Evolutionary conservation across 176 grass and related monocot genomes (phyloP).

Genomic region (Neostapfia colusana): DNA sequence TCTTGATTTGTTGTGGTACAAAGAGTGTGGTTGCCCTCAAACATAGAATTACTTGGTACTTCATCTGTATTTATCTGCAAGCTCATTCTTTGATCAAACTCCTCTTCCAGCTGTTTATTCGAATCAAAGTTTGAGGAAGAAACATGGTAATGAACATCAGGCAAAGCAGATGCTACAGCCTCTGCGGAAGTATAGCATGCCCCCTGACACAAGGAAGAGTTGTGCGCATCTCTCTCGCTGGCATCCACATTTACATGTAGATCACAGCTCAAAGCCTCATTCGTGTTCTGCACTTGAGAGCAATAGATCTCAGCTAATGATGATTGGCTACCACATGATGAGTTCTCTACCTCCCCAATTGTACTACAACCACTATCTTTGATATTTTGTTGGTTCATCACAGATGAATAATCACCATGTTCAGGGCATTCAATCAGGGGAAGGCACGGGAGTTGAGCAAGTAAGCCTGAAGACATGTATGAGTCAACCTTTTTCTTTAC

Average conservation of each 20-base stretch:
- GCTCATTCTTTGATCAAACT: slow-evolving; percentile 42
- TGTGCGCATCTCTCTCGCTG: slow-evolving; percentile 33
- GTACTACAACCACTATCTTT: slow-evolving; percentile 41
- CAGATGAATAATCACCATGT: slow-evolving; percentile 42
- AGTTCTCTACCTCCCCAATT: slow-evolving; percentile 48
- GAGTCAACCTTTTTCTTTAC: slow-evolving; percentile 98
- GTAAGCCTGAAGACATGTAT: slow-evolving; percentile 74
- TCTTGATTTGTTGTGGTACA: slow-evolving; percentile 44
- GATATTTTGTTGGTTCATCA: slow-evolving; percentile 44
- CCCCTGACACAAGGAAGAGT: slow-evolving; percentile 36
- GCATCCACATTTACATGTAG: slow-evolving; percentile 36
- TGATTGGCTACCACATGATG: slow-evolving; percentile 52
- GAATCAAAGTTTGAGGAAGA: slow-evolving; percentile 29
- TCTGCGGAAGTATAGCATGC: slow-evolving; percentile 45
- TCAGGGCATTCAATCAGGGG: slow-evolving; percentile 53
- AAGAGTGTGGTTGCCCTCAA: slow-evolving; percentile 25
- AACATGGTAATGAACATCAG: slow-evolving; percentile 44
- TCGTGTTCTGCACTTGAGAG: slow-evolving; percentile 45
- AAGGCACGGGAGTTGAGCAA: slow-evolving; percentile 57
- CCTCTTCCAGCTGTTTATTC: slow-evolving; percentile 27
- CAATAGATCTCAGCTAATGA: slow-evolving; percentile 45
- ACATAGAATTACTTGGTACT: slow-evolving; percentile 35
- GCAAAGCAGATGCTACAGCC: slow-evolving; percentile 18
- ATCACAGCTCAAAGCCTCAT: slow-evolving; percentile 30
- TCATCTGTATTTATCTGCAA: slow-evolving; percentile 45